Evolutionary conservation across 23 red algal species (phyloP), one percentile per base, ranked within the genome.

Genomic region (Agarophyton chilense): DNA sequence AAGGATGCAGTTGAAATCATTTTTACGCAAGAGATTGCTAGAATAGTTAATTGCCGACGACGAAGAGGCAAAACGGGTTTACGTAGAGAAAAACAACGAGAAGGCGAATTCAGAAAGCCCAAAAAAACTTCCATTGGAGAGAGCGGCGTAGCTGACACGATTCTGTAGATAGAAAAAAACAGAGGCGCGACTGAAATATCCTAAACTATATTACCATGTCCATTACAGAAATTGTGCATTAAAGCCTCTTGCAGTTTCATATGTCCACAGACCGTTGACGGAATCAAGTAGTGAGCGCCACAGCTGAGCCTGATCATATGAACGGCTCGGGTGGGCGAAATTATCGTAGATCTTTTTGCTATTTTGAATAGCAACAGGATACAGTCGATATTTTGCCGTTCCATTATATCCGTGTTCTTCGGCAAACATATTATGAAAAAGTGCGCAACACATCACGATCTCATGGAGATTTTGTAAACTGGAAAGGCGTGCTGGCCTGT

Each of bases 341-440:
- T 0, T 77, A 1, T 77, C 45, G 32, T 52, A 77, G 5, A 26
- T 17, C 13, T 16, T 77, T 24, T 25, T 26, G 13, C 19, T 34
- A 14, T 38, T 77, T 77, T 77, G 72, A 4, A 47, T 8, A 17
- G 32, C 52, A 53, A 21, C 25, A 14, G 47, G 24, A 28, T 19
- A 18, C 24, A 77, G n/a, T 25, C 34, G 18, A 39, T 50, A 49
- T 22, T 49, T 77, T 4, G 72, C 41, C 4, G 41, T 77, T 16
- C 41, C 7, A n/a, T 51, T 44, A 51, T 86, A 31, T 25, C 29
- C 17, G 0, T 35, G 81, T 32, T 46, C 62, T 50, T 86, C 57
- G 1, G 67, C 56, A 44, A 68, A 34, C 81, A 86, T 86, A 1
- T 68, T 86, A 61, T 72, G 28, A 24, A 86, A 18, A 40, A 86